Conservation (phyloP, 108 stramenopile species). For the Nitzschia sp. region DNA sequence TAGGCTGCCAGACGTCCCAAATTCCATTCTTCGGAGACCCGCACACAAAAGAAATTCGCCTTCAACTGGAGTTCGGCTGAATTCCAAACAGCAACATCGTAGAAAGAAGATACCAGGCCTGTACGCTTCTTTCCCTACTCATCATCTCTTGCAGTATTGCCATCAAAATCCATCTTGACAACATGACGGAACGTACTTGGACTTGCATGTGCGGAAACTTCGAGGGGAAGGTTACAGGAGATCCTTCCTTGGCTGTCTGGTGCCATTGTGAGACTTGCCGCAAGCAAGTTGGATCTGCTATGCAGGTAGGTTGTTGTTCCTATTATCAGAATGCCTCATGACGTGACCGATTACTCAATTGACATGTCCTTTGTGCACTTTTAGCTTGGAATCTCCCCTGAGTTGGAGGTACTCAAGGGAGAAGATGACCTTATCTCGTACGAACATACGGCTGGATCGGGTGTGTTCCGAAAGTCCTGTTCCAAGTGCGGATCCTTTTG, state of each 20-base stretch:
- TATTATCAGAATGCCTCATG: too few species aligned
- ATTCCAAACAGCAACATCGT: too few species aligned
- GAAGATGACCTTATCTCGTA: slow-evolving; percentile 37
- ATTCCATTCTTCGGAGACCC: too few species aligned
- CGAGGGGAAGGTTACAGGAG: slow-evolving; percentile 39
- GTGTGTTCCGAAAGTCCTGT: slow-evolving; percentile 36
- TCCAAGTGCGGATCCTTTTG: slow-evolving; percentile 39
- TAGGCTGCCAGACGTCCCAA: too few species aligned
- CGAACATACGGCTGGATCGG: slow-evolving; percentile 18
- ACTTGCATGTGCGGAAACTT: slow-evolving; percentile 45
- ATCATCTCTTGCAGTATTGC: too few species aligned
- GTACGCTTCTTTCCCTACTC: too few species aligned
- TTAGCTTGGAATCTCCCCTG: slow-evolving; percentile 34
- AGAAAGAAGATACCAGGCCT: too few species aligned
- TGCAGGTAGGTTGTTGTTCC: slow-evolving; percentile 23
- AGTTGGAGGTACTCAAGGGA: slow-evolving; percentile 34
- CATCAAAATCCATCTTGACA: background rate
- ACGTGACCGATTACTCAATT: too few species aligned
- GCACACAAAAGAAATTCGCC: too few species aligned
- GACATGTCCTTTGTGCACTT: too few species aligned
- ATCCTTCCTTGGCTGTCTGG: slow-evolving; percentile 39
- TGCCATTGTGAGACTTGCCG: slow-evolving; percentile 42
- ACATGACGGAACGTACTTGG: slow-evolving; percentile 32
- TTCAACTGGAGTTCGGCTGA: too few species aligned
- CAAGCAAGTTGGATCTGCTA: slow-evolving; percentile 37